These are phyloP conservation scores for Tephrocybe sp. DNA, from an alignment of 768 basidiomycete species.

Conservation along the genomic window DNA sequence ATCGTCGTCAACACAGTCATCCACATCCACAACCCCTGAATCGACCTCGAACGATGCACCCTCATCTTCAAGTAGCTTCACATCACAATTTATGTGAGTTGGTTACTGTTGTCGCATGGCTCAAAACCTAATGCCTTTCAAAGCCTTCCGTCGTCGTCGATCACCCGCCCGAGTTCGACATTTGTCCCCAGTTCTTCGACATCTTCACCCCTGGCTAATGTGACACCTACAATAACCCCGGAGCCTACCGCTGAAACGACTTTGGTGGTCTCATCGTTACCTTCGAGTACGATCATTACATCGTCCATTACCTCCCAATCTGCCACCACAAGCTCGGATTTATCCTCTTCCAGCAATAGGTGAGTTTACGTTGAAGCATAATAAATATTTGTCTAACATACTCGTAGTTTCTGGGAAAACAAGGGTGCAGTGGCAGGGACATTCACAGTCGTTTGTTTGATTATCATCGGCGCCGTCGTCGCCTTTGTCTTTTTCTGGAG, in stretches of 20 bases:
- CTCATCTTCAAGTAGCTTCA: not conserved
- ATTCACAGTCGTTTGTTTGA: conserved; percentile 30
- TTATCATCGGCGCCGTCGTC: conserved; percentile 24
- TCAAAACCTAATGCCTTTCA: not conserved
- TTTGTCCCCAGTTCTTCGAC: not conserved
- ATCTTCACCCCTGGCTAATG: not conserved
- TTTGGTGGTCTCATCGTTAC: not conserved
- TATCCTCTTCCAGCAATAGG: conserved; percentile 16
- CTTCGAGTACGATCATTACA: conserved; percentile 1
- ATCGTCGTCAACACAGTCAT: not conserved
- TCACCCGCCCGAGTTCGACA: not conserved
- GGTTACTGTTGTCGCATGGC: not conserved
- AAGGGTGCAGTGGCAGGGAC: conserved; percentile 37
- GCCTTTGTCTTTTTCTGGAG: conserved; percentile 25
- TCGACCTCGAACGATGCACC: not conserved
- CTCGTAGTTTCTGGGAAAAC: conserved; percentile 34
- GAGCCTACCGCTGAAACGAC: conserved; percentile 10
- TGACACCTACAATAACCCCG: not conserved
- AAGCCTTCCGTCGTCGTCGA: conserved; percentile 7
- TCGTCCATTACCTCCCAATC: conserved; percentile 1
- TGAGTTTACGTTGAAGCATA: not conserved
- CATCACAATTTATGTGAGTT: not conserved
- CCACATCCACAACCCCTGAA: not conserved
- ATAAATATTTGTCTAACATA: conserved; percentile 7
- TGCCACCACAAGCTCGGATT: conserved; percentile 5